These are phyloP conservation scores for Candida dubliniensis DNA, from an alignment of 1,139 yeast genomes.

Conservation along the genomic window DNA sequence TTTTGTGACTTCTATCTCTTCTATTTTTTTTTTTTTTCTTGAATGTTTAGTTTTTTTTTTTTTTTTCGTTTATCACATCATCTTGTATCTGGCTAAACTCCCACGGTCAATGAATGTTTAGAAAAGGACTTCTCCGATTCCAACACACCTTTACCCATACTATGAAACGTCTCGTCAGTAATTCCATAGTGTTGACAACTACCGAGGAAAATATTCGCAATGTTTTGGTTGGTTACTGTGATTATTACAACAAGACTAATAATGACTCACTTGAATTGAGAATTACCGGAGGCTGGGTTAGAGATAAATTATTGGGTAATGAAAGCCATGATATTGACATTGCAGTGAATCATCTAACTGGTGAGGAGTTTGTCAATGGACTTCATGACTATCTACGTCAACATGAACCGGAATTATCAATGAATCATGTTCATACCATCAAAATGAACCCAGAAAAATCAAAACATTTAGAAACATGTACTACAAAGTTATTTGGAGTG, in stretches of 20 bases:
- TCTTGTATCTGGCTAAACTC: neutral
- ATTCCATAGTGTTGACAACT: conserved; percentile 37
- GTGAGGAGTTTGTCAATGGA: conserved; percentile 78
- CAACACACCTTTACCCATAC: neutral
- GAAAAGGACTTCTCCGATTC: neutral
- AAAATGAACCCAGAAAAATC: conserved; percentile 93
- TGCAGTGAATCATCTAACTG: conserved; percentile 81
- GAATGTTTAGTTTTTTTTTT: conserved; percentile 1
- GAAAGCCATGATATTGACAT: conserved; percentile 87
- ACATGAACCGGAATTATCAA: conserved; percentile 42
- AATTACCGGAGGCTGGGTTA: conserved; percentile 98
- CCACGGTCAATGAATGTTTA: conserved; percentile 1
- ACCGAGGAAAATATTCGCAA: conserved; percentile 50
- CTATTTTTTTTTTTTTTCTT: conserved; percentile 1
- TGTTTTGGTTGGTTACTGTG: conserved; percentile 46
- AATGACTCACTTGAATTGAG: conserved; percentile 49
- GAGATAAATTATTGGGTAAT: conserved; percentile 83
- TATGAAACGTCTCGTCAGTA: conserved; percentile 23
- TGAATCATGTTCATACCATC: conserved; percentile 70
- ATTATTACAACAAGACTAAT: conserved; percentile 29
- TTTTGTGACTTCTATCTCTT: neutral
- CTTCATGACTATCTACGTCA: conserved; percentile 55
- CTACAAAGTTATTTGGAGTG: conserved; percentile 76
- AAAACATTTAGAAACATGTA: conserved; percentile 94
- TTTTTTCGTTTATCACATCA: conserved; percentile 1